Base-by-base conservation (phyloP, 345 rosid genomes). In the Hypericum perforatum region DNA sequence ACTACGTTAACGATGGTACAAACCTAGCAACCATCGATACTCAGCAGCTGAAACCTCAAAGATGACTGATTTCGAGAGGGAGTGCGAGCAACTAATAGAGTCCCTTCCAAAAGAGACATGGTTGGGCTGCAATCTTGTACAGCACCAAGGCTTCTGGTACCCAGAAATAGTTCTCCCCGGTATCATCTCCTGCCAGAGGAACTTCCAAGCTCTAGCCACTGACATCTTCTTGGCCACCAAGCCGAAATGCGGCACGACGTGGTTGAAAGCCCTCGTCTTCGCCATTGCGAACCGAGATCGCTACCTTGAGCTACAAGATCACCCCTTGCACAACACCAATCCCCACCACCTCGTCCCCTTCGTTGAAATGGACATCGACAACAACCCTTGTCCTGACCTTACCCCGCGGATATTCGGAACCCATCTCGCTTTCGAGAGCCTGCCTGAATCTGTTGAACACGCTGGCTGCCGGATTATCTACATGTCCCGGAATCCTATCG, bases 91-190 rank as follows among this genome's bases (percentile, higher is more conserved):
- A 22, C 32, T 22, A 22, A 22, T 22, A 22, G 32, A 22, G 32
- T 4, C 32, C 4, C 32, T 22, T 22, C 32, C 32, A 22, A 22
- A 22, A 22, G 32, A 22, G 4, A 22, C 32, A 4, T 22, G 32
- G 32, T 22, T 22, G 32, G 32, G 32, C 32, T 22, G 32, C 32
- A 22, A 22, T 22, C 32, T 22, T 22, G 32, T 22, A 22, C 32
- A 22, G 32, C 32, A 22, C 58, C 85, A 83, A 66, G 84, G 80
- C 0, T 81, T 76, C 58, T 89, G 95, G 97, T 83, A 84, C 73
- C 89, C 76, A 39, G 45, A 81, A 14, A 64, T 62, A 9, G 75
- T 79, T 63, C 81, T 89, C 47, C 78, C 80, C 65, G 71, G 92
- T 39, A 70, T 76, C 5, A 5, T 68, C 11, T 66, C 69, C 29